These are phyloP conservation scores for Cadophora sp. DNA, from an alignment of 2,329 filamentous ascomycete species.

Conservation along the genomic window DNA sequence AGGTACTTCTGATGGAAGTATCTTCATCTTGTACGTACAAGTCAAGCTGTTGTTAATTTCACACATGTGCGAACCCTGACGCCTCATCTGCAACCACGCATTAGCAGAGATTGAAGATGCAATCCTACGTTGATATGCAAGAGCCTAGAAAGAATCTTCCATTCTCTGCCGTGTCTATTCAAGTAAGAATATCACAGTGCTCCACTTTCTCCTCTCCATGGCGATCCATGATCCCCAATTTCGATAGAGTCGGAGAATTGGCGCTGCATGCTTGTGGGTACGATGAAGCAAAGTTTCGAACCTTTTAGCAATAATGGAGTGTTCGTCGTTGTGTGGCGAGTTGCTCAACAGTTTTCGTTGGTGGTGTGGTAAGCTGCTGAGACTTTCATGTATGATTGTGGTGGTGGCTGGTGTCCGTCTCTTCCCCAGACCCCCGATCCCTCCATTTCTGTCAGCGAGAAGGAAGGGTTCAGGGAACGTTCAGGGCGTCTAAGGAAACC, in stretches of 20 bases:
- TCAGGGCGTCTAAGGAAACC: conserved; percentile 7
- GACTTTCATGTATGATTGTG: background rate
- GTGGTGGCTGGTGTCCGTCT: background rate
- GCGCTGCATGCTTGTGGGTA: background rate
- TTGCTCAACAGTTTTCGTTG: conserved; percentile 11
- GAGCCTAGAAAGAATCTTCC: background rate
- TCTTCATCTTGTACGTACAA: background rate
- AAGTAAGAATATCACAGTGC: background rate
- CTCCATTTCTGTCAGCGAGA: background rate
- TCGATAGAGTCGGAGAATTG: conserved; percentile 12
- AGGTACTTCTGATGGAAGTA: conserved; percentile 7
- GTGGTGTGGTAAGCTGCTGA: background rate
- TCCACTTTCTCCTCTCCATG: background rate
- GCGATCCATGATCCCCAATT: background rate
- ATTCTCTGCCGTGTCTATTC: background rate
- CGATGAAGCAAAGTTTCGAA: background rate
- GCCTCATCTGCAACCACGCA: conserved; percentile 4
- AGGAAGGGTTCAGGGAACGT: conserved; percentile 4
- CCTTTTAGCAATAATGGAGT: conserved; percentile 6
- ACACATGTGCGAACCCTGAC: conserved; percentile 6
- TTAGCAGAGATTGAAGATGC: conserved; percentile 8
- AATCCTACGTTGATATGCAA: background rate
- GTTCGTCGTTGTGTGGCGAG: conserved; percentile 10
- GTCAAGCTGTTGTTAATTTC: background rate
- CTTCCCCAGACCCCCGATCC: background rate